A percentile compares a stretch with the other conserved stretches of the same genome.
These are phyloP conservation scores for Conidiobolus incongruus DNA, from an alignment of 371 early-diverging fungal genomes.

Conservation along the genomic window DNA sequence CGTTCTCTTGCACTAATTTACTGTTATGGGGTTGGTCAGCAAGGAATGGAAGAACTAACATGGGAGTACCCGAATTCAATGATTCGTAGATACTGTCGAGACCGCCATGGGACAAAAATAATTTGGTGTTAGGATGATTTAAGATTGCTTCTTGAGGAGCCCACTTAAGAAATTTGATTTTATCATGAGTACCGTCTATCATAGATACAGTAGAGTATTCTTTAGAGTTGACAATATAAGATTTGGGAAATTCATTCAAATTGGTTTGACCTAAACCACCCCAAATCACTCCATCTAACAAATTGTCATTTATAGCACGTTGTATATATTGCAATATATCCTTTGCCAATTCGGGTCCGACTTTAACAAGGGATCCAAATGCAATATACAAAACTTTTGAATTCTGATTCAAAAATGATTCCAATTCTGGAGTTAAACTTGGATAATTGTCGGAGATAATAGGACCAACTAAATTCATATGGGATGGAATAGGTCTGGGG, in stretches of 20 bases:
- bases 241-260: neutral
- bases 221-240: too few relatives aligned
- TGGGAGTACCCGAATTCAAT: conserved; percentile 2
- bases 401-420: neutral
- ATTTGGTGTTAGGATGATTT: neutral
- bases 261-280: neutral
- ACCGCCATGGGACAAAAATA: conserved; percentile 5
- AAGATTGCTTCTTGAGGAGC: conserved; percentile 4
- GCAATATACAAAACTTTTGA: neutral
- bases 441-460: neutral
- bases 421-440: neutral
- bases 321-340: too few relatives aligned
- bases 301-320: neutral
- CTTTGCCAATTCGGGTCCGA: neutral
- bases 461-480: neutral
- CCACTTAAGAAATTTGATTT: neutral
- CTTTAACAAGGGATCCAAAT: neutral
- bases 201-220: neutral
- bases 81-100: conserved; percentile 1
- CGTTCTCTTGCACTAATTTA: neutral
- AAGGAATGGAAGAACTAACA: neutral
- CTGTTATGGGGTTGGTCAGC: conserved; percentile 3
- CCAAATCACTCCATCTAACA: conserved; percentile 1
- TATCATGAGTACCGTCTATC: neutral
- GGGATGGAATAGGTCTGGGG: neutral